Conservation (phyloP, 306 rosid genomes). For the Mucuna pruriens region DNA sequence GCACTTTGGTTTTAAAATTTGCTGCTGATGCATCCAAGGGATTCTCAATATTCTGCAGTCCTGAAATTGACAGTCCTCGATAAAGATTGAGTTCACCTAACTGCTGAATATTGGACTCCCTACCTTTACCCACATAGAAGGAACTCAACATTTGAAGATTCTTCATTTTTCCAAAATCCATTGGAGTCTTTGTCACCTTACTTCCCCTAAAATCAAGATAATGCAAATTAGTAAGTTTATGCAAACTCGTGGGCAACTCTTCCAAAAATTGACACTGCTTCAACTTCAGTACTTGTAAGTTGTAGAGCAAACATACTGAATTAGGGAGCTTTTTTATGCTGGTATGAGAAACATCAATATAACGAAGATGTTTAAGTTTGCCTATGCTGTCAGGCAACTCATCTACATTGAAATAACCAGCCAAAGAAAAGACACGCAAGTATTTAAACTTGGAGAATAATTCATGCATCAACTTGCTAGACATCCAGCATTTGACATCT, state of each 20-base stretch:
- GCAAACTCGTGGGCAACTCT: background rate
- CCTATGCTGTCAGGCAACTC: background rate
- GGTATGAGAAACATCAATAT: background rate
- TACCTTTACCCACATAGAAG: conserved; percentile 25
- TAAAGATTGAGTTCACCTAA: conserved; percentile 23
- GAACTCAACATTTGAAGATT: conserved; percentile 26
- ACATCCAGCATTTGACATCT: background rate
- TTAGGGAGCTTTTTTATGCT: background rate
- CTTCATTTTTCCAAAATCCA: background rate
- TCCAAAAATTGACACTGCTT: background rate
- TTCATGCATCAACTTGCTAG: background rate
- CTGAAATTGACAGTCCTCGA: background rate
- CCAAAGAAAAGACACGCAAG: conserved; percentile 7
- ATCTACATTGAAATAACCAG: background rate
- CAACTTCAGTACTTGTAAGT: conserved; percentile 26
- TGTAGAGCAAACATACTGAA: conserved; percentile 7
- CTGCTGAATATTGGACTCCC: background rate
- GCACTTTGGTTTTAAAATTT: background rate
- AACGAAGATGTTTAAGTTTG: background rate
- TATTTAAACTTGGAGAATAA: background rate
- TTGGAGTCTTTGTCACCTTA: conserved; percentile 15
- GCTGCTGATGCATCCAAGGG: background rate
- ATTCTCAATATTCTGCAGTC: conserved; percentile 17
- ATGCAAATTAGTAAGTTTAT: background rate
- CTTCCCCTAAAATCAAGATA: background rate